Base-by-base conservation (phyloP, 306 rosid species). In the Spatholobus suberectus region DNA sequence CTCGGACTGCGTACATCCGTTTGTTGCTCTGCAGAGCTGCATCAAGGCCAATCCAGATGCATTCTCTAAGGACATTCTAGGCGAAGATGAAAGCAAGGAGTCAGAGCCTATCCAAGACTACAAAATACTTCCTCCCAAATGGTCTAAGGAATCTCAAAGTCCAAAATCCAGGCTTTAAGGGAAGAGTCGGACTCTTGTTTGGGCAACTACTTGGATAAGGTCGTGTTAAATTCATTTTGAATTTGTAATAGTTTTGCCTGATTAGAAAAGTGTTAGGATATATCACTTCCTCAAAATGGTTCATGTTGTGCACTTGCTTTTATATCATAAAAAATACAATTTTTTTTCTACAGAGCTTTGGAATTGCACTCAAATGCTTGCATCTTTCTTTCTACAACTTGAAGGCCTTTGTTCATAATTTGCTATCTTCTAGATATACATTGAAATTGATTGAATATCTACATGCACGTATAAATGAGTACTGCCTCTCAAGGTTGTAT, bases 21-120 rank as follows among this genome's bases (percentile, higher is more conserved):
- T 96, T 75, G 89, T 96, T 69, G 90, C 91, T 59, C 85, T 96
- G 86, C 98, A 96, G 90, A 91, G 87, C 70, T 96, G 97, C 88
- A 93, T 96, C 84, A 96, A 92, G 88, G 92, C 92, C 77, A 86
- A 96, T 80, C 99, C 98, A 43, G 43, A 89, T 82, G 94, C 96
- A 9, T 95, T 95, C 82, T 90, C 98, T 13, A 85, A 89, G 76
- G 92, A 89, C 66, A 18, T 86, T 76, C 79, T 89, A 57, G 93
- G 83, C 0, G 91, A 77, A 77, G 93, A 83, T 72, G 92, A 77
- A 70, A 89, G 79, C 44, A 67, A 84, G 69, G 90, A 85, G 81
- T 76, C 38, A 29, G 88, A 78, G 75, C 85, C 86, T 59, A 41
- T 75, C 21, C 73, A 75, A 85, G 92, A 91, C 37, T 92, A 88